phyloP scores from a whole-genome alignment of 2,329 filamentous ascomycete species.

The Xylaria sp. region DNA sequence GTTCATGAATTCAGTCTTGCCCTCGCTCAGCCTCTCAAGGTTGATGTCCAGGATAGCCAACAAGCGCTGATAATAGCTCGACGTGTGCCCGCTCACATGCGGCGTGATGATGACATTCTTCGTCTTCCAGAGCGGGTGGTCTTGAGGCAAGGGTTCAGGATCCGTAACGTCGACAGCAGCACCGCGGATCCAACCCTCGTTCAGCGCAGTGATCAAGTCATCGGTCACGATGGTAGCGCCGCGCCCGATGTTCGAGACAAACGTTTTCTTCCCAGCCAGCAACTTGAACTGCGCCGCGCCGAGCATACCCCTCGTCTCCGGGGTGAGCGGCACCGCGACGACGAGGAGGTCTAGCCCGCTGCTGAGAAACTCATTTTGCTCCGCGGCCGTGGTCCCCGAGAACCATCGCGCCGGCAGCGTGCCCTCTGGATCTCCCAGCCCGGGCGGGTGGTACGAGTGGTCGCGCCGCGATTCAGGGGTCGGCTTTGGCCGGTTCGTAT shows the following conservation, averaged over 20 bases:
- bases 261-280: slow-evolving; percentile 55
- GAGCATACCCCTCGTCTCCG: slow-evolving; percentile 54
- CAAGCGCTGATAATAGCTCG: slow-evolving; percentile 43
- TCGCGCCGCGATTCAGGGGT: slow-evolving; percentile 70
- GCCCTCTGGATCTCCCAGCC: slow-evolving; percentile 62
- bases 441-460: slow-evolving; percentile 69
- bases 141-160: slow-evolving; percentile 71
- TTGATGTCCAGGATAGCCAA: slow-evolving; percentile 45
- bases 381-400: slow-evolving; percentile 48
- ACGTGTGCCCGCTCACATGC: slow-evolving; percentile 47
- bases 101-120: slow-evolving; percentile 67
- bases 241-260: slow-evolving; percentile 72
- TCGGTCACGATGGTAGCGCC: slow-evolving; percentile 53
- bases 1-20: slow-evolving; percentile 45
- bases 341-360: slow-evolving; percentile 56
- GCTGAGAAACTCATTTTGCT: slow-evolving; percentile 54
- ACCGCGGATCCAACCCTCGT: slow-evolving; percentile 55
- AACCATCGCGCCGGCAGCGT: slow-evolving; percentile 55
- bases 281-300: slow-evolving; percentile 53
- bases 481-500: slow-evolving; percentile 69
- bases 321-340: slow-evolving; percentile 54
- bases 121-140: slow-evolving; percentile 70
- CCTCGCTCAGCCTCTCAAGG: slow-evolving; percentile 44
- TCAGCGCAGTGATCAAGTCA: slow-evolving; percentile 65
- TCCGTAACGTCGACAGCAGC: slow-evolving; percentile 77